Conservation (phyloP, 2,329 filamentous ascomycete genomes). For the Microdochium trichocladiopsis region DNA sequence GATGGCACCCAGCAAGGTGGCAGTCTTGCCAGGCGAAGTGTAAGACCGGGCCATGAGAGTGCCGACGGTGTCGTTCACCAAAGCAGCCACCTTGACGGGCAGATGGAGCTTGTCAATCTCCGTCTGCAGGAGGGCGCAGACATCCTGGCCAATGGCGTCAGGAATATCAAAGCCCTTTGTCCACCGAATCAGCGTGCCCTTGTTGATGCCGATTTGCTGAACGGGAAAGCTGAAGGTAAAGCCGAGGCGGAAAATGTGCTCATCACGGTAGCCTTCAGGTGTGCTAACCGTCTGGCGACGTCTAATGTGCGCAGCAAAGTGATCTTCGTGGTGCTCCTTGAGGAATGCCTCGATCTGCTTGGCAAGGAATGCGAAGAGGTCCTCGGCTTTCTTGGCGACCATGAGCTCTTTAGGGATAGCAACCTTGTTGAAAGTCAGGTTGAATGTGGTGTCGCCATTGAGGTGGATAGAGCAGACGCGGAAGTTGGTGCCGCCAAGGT, state of each 20-base stretch:
- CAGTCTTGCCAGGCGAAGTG: slow-evolving; percentile 79
- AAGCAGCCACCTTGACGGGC: slow-evolving; percentile 87
- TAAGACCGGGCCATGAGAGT: slow-evolving; percentile 98
- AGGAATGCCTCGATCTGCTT: slow-evolving; percentile 89
- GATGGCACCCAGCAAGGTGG: slow-evolving; percentile 88
- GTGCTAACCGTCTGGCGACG: slow-evolving; percentile 56
- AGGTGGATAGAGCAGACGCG: slow-evolving; percentile 92
- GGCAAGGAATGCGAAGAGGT: slow-evolving; percentile 88
- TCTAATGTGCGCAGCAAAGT: slow-evolving; percentile 65
- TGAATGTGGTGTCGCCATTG: slow-evolving; percentile 92
- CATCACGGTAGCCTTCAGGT: slow-evolving; percentile 54
- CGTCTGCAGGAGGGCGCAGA: slow-evolving; percentile 79
- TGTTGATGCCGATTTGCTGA: slow-evolving; percentile 90
- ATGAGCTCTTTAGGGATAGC: slow-evolving; percentile 86
- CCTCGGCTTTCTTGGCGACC: slow-evolving; percentile 76
- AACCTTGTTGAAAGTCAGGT: slow-evolving; percentile 86
- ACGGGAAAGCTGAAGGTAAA: slow-evolving; percentile 99
- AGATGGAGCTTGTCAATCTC: slow-evolving; percentile 84
- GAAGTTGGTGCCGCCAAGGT: slow-evolving; percentile 98
- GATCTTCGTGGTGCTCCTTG: slow-evolving; percentile 77
- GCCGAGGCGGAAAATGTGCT: slow-evolving; percentile 86
- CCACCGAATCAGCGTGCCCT: slow-evolving; percentile 90
- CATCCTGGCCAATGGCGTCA: slow-evolving; percentile 91
- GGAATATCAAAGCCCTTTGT: slow-evolving; percentile 97
- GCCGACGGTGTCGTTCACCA: slow-evolving; percentile 96